phyloP scores from a whole-genome alignment of 2,329 filamentous ascomycete genomes.

The Pestalotiopsis sp. region DNA sequence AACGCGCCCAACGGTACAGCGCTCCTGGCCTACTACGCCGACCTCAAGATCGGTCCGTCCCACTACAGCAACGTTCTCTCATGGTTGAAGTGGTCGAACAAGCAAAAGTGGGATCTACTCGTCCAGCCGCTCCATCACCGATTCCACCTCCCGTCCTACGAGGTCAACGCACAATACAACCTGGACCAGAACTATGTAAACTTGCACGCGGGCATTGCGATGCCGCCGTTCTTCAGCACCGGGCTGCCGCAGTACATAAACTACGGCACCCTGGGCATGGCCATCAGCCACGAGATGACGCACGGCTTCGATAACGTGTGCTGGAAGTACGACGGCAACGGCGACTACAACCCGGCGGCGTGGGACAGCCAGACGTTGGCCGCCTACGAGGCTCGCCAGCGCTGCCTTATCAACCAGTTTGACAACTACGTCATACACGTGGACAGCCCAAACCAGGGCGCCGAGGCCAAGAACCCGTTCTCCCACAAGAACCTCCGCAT shows the following conservation, averaged over 20 bases:
- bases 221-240: not conserved
- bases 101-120: not conserved
- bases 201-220: not conserved
- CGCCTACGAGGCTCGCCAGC: constrained; percentile 59
- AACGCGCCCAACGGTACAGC: not conserved
- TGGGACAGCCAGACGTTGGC: constrained; percentile 18
- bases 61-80: constrained; percentile 1
- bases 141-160: not conserved
- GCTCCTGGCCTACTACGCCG: not conserved
- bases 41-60: not conserved
- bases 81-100: not conserved
- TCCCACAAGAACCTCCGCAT: constrained; percentile 41
- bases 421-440: constrained; percentile 66
- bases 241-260: constrained; percentile 63
- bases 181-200: not conserved
- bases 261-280: constrained; percentile 70
- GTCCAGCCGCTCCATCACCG: not conserved
- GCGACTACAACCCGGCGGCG: constrained; percentile 38
- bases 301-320: constrained; percentile 70
- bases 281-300: constrained; percentile 70
- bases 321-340: constrained; percentile 64
- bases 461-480: no score
- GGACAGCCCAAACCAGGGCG: constrained; percentile 54
- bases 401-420: constrained; percentile 61
- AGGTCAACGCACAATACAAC: not conserved